These are phyloP conservation scores for Sporothrix variecibatus DNA, from an alignment of 2,329 filamentous ascomycete genomes.

Conservation along the genomic window DNA sequence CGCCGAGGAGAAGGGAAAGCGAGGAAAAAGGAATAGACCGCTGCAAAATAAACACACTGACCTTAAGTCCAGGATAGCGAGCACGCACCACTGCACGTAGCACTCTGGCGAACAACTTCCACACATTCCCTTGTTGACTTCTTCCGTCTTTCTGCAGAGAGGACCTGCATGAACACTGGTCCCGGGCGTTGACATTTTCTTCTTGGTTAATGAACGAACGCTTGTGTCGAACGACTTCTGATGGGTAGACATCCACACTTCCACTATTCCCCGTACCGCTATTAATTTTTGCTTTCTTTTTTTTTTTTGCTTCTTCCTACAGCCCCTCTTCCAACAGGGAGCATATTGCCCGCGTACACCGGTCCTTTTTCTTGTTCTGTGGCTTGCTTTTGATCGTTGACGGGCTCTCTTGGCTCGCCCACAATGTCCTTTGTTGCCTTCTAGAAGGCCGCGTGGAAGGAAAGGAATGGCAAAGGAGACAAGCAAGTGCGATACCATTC, in stretches of 20 bases:
- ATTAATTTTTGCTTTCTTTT: neutral
- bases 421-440: neutral
- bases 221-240: too few relatives aligned
- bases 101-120: neutral
- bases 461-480: neutral
- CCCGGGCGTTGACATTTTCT: neutral
- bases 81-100: neutral
- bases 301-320: neutral
- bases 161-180: neutral
- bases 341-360: neutral
- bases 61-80: neutral
- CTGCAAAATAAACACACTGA: neutral
- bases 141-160: neutral
- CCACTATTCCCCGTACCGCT: neutral
- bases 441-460: neutral
- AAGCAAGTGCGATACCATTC: neutral
- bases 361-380: neutral
- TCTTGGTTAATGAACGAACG: neutral
- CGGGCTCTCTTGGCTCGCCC: neutral
- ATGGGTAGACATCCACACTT: neutral
- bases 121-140: neutral
- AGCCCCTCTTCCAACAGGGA: neutral
- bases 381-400: neutral
- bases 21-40: neutral
- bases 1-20: neutral